Conservation (phyloP, 352 stramenopile species). For the Pythium grandisporangium region DNA sequence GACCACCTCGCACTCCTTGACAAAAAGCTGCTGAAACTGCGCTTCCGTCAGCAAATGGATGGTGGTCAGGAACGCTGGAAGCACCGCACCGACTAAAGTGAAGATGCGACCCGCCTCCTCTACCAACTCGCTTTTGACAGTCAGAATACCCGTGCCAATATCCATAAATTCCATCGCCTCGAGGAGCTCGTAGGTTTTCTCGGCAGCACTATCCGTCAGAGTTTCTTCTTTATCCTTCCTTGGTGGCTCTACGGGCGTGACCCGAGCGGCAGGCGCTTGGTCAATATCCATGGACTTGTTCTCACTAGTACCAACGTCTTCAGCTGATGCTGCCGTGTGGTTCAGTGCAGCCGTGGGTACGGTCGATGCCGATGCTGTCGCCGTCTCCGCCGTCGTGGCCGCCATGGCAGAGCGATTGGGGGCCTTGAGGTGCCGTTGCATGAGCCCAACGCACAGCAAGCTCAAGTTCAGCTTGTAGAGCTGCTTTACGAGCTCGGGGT, state of each 20-base stretch:
- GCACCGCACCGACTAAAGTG: slow-evolving; percentile 47
- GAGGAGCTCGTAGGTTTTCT: slow-evolving; percentile 78
- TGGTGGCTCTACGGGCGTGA: too few relatives aligned
- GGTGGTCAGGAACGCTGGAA: slow-evolving; percentile 49
- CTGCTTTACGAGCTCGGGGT: slow-evolving; percentile 77
- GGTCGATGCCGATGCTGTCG: background rate
- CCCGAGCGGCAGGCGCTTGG: too few relatives aligned
- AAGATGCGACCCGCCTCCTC: slow-evolving; percentile 59
- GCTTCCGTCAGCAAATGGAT: slow-evolving; percentile 50
- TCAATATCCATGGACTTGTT: background rate
- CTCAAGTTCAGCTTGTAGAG: slow-evolving; percentile 85
- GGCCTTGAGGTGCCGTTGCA: slow-evolving; percentile 73
- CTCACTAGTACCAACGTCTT: background rate
- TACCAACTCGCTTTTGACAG: slow-evolving; percentile 78
- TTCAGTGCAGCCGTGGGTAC: slow-evolving; percentile 2
- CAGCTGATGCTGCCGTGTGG: background rate
- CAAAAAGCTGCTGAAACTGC: slow-evolving; percentile 65
- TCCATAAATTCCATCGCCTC: slow-evolving; percentile 88
- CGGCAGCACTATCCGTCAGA: slow-evolving; percentile 11
- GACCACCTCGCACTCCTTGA: slow-evolving; percentile 70
- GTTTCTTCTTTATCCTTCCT: slow-evolving; percentile 4
- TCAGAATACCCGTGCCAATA: slow-evolving; percentile 76
- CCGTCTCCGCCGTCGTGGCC: background rate
- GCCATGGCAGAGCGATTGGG: background rate
- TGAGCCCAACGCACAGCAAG: slow-evolving; percentile 72